A percentile compares a stretch with the other conserved stretches of the same genome.
These are phyloP conservation scores for Sporisorium scitamineum DNA, from an alignment of 1,284 basidiomycete genomes.

Conservation along the genomic window DNA sequence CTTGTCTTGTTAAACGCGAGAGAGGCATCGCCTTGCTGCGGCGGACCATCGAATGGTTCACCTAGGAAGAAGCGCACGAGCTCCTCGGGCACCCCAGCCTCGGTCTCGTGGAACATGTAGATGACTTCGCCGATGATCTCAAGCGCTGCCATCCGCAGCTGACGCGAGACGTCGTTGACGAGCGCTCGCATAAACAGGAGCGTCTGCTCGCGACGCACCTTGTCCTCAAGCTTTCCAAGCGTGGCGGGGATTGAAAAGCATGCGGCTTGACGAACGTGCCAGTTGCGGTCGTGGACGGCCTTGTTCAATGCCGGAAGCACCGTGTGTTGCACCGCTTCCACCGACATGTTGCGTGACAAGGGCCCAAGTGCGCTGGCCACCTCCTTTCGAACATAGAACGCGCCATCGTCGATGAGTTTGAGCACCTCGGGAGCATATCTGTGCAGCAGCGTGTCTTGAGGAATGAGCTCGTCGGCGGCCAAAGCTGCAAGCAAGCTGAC, in stretches of 20 bases:
- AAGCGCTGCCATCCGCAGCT: slow-evolving; percentile 83
- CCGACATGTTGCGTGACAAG: slow-evolving; percentile 84
- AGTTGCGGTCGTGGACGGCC: slow-evolving; percentile 79
- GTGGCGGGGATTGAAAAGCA: slow-evolving; percentile 81
- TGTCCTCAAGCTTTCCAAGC: slow-evolving; percentile 36
- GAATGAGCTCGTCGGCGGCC: slow-evolving; percentile 69
- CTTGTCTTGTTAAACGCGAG: slow-evolving; percentile 50
- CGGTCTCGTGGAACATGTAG: slow-evolving; percentile 80
- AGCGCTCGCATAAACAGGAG: slow-evolving; percentile 71
- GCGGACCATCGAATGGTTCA: slow-evolving; percentile 68
- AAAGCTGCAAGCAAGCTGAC: slow-evolving; percentile 93
- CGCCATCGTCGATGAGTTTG: slow-evolving; percentile 80
- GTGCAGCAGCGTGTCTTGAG: slow-evolving; percentile 76
- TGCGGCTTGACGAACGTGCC: slow-evolving; percentile 89
- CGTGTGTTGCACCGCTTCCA: slow-evolving; percentile 75
- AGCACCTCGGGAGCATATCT: slow-evolving; percentile 85
- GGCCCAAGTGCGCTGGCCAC: slow-evolving; percentile 89
- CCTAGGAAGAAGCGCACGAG: slow-evolving; percentile 83
- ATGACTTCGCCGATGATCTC: slow-evolving; percentile 93
- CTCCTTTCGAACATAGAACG: slow-evolving; percentile 88
- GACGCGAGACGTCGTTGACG: slow-evolving; percentile 77
- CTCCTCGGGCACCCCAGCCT: slow-evolving; percentile 76
- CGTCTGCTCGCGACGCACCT: slow-evolving; percentile 51
- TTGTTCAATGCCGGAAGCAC: slow-evolving; percentile 79
- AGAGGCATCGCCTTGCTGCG: slow-evolving; percentile 46